phyloP scores from a whole-genome alignment of 2,329 filamentous ascomycete genomes.

The Parastagonospora avenae region DNA sequence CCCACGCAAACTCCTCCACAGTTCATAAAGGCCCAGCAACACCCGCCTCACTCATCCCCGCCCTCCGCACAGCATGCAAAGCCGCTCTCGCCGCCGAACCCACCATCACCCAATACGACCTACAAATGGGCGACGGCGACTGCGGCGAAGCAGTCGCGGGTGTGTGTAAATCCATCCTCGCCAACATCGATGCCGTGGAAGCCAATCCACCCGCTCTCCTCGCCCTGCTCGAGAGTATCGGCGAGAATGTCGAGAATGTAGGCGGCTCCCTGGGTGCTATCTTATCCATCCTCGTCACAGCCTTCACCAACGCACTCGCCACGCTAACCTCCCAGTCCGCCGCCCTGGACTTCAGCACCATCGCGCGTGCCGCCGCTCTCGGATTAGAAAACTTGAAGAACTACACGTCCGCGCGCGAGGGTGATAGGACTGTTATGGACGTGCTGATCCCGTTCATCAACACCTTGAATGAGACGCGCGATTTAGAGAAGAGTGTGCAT shows the following conservation, averaged over 20 bases:
- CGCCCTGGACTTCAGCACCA: conserved; percentile 41
- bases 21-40: conserved; percentile 41
- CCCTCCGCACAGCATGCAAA: conserved; percentile 50
- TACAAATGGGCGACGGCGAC: conserved; percentile 87
- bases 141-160: conserved; percentile 71
- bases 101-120: conserved; percentile 71
- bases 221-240: conserved; percentile 64
- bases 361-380: conserved; percentile 50
- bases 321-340: conserved; percentile 27
- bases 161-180: conserved; percentile 67
- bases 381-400: conserved; percentile 54
- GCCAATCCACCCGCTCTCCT: conserved; percentile 57
- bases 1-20: conserved; percentile 19
- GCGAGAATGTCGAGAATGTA: conserved; percentile 69
- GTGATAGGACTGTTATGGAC: conserved; percentile 90
- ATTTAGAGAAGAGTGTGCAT: conserved; percentile 72
- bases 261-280: conserved; percentile 76
- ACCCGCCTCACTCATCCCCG: conserved; percentile 48
- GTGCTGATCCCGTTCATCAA: conserved; percentile 87
- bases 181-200: conserved; percentile 59
- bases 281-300: conserved; percentile 86
- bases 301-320: conserved; percentile 60
- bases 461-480: conserved; percentile 65
- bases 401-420: conserved; percentile 86
- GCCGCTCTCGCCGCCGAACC: conserved; percentile 64